Base-by-base conservation (phyloP, 2,329 filamentous ascomycete species). In the Colletotrichum chrysophilum region DNA sequence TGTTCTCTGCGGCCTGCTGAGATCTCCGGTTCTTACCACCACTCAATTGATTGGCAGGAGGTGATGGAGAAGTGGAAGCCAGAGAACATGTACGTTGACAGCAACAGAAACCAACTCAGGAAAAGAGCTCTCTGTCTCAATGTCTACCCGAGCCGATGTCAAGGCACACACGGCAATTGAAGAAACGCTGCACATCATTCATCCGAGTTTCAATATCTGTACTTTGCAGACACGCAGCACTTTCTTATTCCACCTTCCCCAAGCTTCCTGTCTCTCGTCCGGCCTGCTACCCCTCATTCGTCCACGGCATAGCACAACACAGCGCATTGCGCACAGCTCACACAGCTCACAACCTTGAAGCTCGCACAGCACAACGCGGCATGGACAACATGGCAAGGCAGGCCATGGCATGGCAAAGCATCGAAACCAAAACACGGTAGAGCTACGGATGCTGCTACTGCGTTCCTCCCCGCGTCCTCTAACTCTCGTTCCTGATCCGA, bases 281-380 rank as follows among this genome's bases (percentile, higher is more conserved):
- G 48, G 18, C 36, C 48, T 58, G 48, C 52, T 34, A 72, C 62
- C 73, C 62, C 73, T 72, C 62, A 67, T 67, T 66, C 62, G 69
- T 34, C 61, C 38, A 62, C 56, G 67, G 55, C 56, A 69, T 48
- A 65, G 71, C 64, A 28, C 66, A 56, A 18, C 38, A 73, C 58
- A 64, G 64, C 64, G 70, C 64, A 68, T 73, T 74, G 58, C 34
- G 58, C 74, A 68, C 58, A 76, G 65, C 70, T 72, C 69, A 71
- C 21, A 65, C 68, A 71, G 68, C 43, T 72, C 60, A 61, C 36
- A 66, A 75, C 61, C 30, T 61, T 55, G 61, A 71, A 71, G 60
- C 34, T 48, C 66, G 61, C 67, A 71, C 60, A 65, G 60, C 66
- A 52, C 58, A 71, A 38, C 30, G 38, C 71, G 48, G 24, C 58